phyloP scores from a whole-genome alignment of 176 grass and related monocot genomes.

The Oryza officinalis region DNA sequence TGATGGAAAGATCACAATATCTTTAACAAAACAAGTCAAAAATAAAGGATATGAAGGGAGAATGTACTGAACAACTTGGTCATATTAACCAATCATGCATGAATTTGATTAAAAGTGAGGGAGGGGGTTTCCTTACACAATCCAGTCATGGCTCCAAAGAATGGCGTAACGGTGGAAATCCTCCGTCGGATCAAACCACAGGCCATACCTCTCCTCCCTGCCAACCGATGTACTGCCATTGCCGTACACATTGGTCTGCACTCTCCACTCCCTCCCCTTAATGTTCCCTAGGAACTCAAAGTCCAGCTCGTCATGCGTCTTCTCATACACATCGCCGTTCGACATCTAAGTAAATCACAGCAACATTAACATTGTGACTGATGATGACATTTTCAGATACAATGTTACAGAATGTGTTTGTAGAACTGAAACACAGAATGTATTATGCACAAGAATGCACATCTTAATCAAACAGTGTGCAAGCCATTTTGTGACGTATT shows the following conservation, averaged over 20 bases:
- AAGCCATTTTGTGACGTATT: not conserved
- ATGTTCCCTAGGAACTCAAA: conserved; percentile 66
- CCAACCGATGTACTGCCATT: conserved; percentile 60
- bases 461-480: not conserved
- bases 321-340: conserved; percentile 59
- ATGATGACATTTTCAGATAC: not conserved
- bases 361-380: not conserved
- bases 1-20: not conserved
- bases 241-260: conserved; percentile 61
- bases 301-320: conserved; percentile 59
- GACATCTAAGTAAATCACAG: conserved; percentile 36
- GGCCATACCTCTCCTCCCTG: conserved; percentile 53
- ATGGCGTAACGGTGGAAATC: conserved; percentile 51
- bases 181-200: conserved; percentile 57
- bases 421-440: not conserved
- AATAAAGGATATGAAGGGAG: not conserved
- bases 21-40: not conserved
- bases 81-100: not conserved
- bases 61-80: not conserved
- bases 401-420: not conserved
- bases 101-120: not conserved
- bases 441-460: not conserved
- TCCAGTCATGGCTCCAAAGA: conserved; percentile 51
- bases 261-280: conserved; percentile 55
- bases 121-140: conserved; percentile 36